A percentile compares a stretch with the other conserved stretches of the same genome.
phyloP scores from a whole-genome alignment of 1,284 basidiomycete genomes.

The Ganoderma multipileum region DNA sequence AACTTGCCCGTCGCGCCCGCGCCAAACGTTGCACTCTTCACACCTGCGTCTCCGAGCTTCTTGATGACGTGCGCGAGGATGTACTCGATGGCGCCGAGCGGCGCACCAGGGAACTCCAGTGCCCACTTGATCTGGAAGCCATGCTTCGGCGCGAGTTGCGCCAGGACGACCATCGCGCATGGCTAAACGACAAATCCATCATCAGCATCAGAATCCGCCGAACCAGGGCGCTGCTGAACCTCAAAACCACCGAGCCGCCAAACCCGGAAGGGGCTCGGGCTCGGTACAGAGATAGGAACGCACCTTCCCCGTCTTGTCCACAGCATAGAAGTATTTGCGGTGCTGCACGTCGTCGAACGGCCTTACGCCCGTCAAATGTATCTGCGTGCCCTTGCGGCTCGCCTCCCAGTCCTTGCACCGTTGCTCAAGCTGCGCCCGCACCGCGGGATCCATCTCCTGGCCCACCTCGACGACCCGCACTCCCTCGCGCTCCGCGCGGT shows the following conservation, averaged over 20 bases:
- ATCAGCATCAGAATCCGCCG: neutral
- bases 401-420: constrained; percentile 55
- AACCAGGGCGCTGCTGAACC: neutral
- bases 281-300: neutral
- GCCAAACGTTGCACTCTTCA: constrained; percentile 53
- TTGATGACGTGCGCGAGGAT: constrained; percentile 56
- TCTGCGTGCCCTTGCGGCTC: constrained; percentile 56
- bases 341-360: constrained; percentile 61
- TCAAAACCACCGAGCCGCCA: neutral
- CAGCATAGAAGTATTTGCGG: constrained; percentile 59
- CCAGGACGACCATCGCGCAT: constrained; percentile 57
- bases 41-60: constrained; percentile 50
- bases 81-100: constrained; percentile 55
- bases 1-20: constrained; percentile 49
- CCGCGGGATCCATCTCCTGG: constrained; percentile 47
- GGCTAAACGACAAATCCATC: constrained; percentile 32
- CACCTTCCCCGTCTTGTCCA: constrained; percentile 50
- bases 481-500: constrained; percentile 54
- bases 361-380: constrained; percentile 59
- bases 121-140: constrained; percentile 69
- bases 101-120: constrained; percentile 60
- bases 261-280: neutral
- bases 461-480: constrained; percentile 50
- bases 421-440: constrained; percentile 47
- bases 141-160: constrained; percentile 55